These are phyloP conservation scores for Pleurotus eryngii DNA, from an alignment of 768 basidiomycete species.

Conservation along the genomic window DNA sequence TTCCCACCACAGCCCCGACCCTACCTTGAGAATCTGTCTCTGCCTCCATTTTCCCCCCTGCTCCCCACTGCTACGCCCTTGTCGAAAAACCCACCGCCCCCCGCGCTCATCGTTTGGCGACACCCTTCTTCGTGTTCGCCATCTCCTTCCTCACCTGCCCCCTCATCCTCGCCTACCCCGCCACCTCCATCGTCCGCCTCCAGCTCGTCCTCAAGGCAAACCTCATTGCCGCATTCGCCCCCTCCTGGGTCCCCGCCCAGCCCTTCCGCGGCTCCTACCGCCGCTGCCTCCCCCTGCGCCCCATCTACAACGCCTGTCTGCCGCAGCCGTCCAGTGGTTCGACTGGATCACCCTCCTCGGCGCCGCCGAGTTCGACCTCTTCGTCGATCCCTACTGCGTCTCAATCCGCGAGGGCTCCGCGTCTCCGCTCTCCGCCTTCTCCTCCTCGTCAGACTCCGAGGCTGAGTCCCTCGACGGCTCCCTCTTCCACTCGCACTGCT, in stretches of 20 bases:
- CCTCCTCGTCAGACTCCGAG: conserved; percentile 52
- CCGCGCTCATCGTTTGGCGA: too few species aligned
- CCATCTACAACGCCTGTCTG: conserved; percentile 70
- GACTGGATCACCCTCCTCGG: conserved; percentile 73
- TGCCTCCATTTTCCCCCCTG: too few species aligned
- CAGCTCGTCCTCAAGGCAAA: conserved; percentile 71
- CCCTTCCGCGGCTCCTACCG: conserved; percentile 70
- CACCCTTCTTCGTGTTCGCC: too few species aligned
- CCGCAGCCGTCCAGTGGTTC: conserved; percentile 73
- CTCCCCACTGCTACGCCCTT: too few species aligned
- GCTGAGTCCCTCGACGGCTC: conserved; percentile 24
- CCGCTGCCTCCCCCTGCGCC: conserved; percentile 69
- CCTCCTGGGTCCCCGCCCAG: conserved; percentile 62
- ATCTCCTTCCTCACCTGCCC: conserved; percentile 71
- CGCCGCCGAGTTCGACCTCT: too few species aligned
- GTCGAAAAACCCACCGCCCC: too few species aligned
- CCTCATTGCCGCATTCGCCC: conserved; percentile 64
- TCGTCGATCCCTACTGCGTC: conserved; percentile 78
- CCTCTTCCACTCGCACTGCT: conserved; percentile 50
- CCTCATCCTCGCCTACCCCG: conserved; percentile 54
- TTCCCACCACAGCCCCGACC: too few species aligned
- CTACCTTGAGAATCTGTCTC: too few species aligned
- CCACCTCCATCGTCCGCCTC: conserved; percentile 62
- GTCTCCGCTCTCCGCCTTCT: conserved; percentile 51
- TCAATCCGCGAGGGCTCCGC: conserved; percentile 42